Evolutionary conservation across 2,329 filamentous ascomycete species (phyloP).

Genomic region (Fusarium sp.): DNA sequence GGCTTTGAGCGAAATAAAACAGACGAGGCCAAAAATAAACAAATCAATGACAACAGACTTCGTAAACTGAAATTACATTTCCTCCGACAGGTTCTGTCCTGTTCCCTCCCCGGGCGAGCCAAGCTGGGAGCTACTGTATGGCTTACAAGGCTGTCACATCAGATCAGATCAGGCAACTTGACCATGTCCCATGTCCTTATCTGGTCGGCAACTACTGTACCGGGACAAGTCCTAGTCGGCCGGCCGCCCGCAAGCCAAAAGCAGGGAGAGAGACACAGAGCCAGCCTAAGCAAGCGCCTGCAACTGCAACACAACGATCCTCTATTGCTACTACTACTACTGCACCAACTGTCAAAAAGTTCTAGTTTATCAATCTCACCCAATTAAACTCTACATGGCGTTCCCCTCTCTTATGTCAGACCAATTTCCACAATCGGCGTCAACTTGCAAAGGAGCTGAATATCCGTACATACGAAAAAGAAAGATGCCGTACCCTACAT

Average conservation of each 20-base stretch:
- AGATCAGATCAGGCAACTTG: background rate
- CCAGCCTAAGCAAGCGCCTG: background rate
- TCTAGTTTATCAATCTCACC: background rate
- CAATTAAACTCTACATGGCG: background rate
- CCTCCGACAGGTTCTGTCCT: background rate
- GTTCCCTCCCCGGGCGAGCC: background rate
- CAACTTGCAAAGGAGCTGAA: background rate
- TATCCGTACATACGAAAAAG: background rate
- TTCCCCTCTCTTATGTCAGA: background rate
- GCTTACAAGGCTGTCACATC: background rate
- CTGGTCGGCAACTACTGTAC: background rate
- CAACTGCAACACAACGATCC: background rate
- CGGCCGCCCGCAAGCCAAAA: background rate
- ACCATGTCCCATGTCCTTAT: background rate
- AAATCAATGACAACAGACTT: background rate
- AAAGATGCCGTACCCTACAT: background rate
- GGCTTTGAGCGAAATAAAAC: background rate
- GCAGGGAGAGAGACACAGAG: no score
- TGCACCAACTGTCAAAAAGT: background rate
- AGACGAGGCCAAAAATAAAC: background rate
- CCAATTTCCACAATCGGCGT: background rate
- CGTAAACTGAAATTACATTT: background rate
- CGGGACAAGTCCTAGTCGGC: background rate
- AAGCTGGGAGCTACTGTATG: no score
- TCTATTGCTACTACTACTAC: background rate